phyloP scores from a whole-genome alignment of 2,329 filamentous ascomycete species.

The Paraphaeosphaeria minitans region DNA sequence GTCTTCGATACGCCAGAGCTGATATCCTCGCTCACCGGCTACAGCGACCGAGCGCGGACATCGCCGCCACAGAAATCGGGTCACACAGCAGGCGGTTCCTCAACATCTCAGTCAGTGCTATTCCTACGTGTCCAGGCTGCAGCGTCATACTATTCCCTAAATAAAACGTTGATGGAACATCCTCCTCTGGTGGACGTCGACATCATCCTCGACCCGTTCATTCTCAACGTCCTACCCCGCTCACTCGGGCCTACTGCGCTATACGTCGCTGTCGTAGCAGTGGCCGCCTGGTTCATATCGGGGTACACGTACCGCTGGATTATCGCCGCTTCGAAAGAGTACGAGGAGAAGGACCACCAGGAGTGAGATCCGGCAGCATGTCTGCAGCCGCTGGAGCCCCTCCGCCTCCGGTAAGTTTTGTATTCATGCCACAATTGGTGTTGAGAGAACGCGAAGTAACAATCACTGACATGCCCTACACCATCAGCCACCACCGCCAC shows the following conservation, averaged over 20 bases:
- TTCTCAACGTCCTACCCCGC: constrained; percentile 77
- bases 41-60: constrained; percentile 59
- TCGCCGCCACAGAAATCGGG: constrained; percentile 8
- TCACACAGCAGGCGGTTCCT: constrained; percentile 7
- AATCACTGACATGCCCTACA: background rate
- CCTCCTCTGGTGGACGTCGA: constrained; percentile 79
- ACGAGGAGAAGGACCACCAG: constrained; percentile 34
- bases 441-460: background rate
- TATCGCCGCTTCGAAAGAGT: constrained; percentile 24
- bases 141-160: constrained; percentile 83
- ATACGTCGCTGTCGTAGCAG: constrained; percentile 69
- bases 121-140: constrained; percentile 76
- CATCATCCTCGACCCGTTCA: constrained; percentile 81
- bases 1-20: constrained; percentile 68
- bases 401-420: constrained; percentile 15
- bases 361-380: constrained; percentile 37
- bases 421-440: background rate
- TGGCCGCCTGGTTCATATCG: constrained; percentile 58
- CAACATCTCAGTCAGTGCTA: constrained; percentile 58
- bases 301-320: constrained; percentile 47
- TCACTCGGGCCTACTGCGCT: constrained; percentile 74
- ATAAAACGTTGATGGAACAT: constrained; percentile 73
- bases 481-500: constrained; percentile 14
- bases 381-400: constrained; percentile 28
- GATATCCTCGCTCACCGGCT: constrained; percentile 67